These are phyloP conservation scores for Diplodia scrobiculata DNA, from an alignment of 2,329 filamentous ascomycete genomes.

Conservation along the genomic window DNA sequence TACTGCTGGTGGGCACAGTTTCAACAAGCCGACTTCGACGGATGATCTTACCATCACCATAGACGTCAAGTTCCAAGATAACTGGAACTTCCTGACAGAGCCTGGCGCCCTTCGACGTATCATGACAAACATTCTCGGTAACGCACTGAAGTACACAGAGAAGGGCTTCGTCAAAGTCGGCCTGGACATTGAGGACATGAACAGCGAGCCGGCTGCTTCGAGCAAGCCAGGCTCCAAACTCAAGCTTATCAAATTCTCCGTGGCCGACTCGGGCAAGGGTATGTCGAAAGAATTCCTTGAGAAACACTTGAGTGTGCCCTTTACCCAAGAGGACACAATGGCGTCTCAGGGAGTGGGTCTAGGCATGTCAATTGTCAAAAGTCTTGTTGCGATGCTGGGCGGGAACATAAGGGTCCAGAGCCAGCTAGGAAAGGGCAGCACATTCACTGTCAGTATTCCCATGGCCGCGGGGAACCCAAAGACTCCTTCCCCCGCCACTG, in stretches of 20 bases:
- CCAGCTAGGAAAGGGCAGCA: conserved; percentile 41
- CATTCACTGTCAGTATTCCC: conserved; percentile 35
- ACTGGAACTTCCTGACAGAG: conserved; percentile 40
- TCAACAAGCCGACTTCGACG: conserved; percentile 14
- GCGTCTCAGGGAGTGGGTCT: conserved; percentile 42
- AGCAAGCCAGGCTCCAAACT: conserved; percentile 33
- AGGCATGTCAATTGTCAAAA: conserved; percentile 46
- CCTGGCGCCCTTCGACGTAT: conserved; percentile 39
- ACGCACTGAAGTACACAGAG: conserved; percentile 46
- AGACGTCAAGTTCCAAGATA: conserved; percentile 19
- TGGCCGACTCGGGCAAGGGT: conserved; percentile 46
- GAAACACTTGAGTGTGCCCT: conserved; percentile 44
- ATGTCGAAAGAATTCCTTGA: conserved; percentile 47
- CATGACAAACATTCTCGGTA: conserved; percentile 47
- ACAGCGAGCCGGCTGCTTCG: neutral
- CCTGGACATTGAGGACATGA: conserved; percentile 38
- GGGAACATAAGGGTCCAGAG: conserved; percentile 45
- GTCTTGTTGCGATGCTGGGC: conserved; percentile 43
- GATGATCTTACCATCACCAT: conserved; percentile 23
- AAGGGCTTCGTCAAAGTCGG: conserved; percentile 44
- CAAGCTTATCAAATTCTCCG: conserved; percentile 36
- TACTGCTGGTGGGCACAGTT: conserved; percentile 19
- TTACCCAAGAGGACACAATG: conserved; percentile 46
- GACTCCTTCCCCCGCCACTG: neutral
- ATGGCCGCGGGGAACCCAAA: conserved; percentile 9